Conservation (phyloP, 1,284 basidiomycete species). For the Malassezia equina region DNA sequence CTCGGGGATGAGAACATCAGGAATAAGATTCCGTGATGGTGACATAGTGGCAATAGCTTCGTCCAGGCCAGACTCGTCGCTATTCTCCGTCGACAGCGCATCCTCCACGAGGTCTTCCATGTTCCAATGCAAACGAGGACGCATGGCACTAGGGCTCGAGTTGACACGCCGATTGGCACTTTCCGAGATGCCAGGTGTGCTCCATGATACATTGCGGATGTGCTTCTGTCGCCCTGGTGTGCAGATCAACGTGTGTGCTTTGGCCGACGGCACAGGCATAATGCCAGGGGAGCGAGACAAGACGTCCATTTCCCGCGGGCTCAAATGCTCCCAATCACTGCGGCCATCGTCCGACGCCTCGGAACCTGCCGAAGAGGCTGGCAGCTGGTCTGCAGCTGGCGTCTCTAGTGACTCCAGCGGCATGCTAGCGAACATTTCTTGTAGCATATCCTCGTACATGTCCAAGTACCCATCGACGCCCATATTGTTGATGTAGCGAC, state of each 20-base stretch:
- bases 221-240: background rate
- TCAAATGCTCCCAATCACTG: constrained; percentile 43
- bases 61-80: background rate
- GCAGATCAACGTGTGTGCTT: background rate
- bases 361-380: background rate
- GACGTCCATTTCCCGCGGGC: constrained; percentile 40
- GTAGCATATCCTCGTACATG: constrained; percentile 54
- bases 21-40: background rate
- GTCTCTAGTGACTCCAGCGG: background rate
- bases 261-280: constrained; percentile 18
- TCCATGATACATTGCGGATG: background rate
- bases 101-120: constrained; percentile 22
- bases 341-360: constrained; percentile 20
- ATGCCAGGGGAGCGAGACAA: constrained; percentile 17
- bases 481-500: constrained; percentile 52
- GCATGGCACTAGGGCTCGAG: constrained; percentile 8
- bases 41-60: background rate
- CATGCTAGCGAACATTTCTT: constrained; percentile 50
- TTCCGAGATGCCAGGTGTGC: background rate
- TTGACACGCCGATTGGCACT: constrained; percentile 2
- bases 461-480: constrained; percentile 53
- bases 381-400: constrained; percentile 10
- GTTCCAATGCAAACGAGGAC: constrained; percentile 36
- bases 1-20: constrained; percentile 8
- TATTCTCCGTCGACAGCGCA: constrained; percentile 21